Conservation (phyloP, 805 yeast species). For the Candida corydali region DNA sequence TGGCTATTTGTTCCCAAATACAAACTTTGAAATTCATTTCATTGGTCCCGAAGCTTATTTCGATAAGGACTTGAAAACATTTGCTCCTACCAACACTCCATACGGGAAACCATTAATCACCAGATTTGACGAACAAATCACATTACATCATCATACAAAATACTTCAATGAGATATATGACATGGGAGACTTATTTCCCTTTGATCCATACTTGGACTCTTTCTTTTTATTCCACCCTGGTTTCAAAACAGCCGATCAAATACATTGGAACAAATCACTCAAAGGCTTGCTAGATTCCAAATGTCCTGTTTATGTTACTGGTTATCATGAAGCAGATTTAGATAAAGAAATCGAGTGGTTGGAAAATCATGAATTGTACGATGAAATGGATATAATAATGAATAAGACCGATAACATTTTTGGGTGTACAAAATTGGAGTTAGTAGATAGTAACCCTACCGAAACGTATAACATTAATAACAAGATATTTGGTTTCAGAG, state of each 20-base stretch:
- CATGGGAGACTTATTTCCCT: conserved; percentile 93
- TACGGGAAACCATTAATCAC: conserved; percentile 62
- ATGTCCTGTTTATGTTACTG: conserved; percentile 88
- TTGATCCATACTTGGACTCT: conserved; percentile 91
- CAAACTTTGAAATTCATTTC: conserved; percentile 81
- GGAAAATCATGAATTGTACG: conserved; percentile 49
- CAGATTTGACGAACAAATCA: conserved; percentile 68
- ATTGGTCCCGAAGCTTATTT: conserved; percentile 90
- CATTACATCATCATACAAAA: conserved; percentile 80
- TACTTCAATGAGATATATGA: conserved; percentile 90
- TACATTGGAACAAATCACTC: conserved; percentile 79
- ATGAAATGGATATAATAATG: conserved; percentile 79
- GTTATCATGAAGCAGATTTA: conserved; percentile 75
- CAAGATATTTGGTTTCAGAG: conserved; percentile 86
- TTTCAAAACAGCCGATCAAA: conserved; percentile 74
- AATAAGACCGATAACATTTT: conserved; percentile 69
- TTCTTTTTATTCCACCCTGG: conserved; percentile 97
- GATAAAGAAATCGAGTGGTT: conserved; percentile 71
- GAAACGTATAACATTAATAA: conserved; percentile 92
- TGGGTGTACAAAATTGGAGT: conserved; percentile 89
- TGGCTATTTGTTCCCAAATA: conserved; percentile 77
- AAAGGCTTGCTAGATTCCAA: conserved; percentile 89
- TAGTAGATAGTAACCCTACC: conserved; percentile 87
- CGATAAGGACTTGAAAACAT: conserved; percentile 63
- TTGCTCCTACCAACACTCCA: conserved; percentile 48